phyloP scores from a whole-genome alignment of 2,329 filamentous ascomycete species.

The Chrysoporthe austroafricana region DNA sequence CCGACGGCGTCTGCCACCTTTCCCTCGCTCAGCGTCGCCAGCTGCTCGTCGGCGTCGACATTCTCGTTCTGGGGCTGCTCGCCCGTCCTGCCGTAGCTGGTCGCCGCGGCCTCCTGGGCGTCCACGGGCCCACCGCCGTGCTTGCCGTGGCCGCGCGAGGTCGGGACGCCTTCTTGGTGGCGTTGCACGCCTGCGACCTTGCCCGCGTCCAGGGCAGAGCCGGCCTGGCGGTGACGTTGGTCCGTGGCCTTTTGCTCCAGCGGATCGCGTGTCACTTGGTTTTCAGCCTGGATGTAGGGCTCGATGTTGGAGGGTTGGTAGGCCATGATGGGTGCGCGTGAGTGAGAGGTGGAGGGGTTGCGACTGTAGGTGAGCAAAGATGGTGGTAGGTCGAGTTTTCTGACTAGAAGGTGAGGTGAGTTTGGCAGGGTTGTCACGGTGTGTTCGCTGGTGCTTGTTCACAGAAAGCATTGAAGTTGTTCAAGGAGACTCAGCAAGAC shows the following conservation, averaged over 20 bases:
- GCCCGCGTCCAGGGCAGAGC: background rate
- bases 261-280: constrained; percentile 25
- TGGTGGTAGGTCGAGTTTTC: background rate
- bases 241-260: constrained; percentile 19
- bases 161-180: constrained; percentile 29
- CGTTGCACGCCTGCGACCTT: constrained; percentile 2
- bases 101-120: constrained; percentile 28
- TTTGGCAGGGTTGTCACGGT: background rate
- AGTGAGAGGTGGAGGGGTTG: background rate
- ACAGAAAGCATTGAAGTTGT: background rate
- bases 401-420: background rate
- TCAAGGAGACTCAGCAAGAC: background rate
- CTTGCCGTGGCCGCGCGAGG: constrained; percentile 30
- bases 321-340: constrained; percentile 11
- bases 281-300: constrained; percentile 26
- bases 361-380: background rate
- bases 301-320: constrained; percentile 28
- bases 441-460: no score
- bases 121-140: constrained; percentile 30
- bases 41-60: constrained; percentile 34
- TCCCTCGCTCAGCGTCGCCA: constrained; percentile 33
- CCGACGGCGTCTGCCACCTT: constrained; percentile 35
- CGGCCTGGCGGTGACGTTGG: background rate
- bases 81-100: background rate
- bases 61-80: constrained; percentile 31